Percentiles rank a stretch among this genome's conserved stretches.
Conservation (phyloP, 495 filamentous ascomycete genomes). For the Thozetella sp. region DNA sequence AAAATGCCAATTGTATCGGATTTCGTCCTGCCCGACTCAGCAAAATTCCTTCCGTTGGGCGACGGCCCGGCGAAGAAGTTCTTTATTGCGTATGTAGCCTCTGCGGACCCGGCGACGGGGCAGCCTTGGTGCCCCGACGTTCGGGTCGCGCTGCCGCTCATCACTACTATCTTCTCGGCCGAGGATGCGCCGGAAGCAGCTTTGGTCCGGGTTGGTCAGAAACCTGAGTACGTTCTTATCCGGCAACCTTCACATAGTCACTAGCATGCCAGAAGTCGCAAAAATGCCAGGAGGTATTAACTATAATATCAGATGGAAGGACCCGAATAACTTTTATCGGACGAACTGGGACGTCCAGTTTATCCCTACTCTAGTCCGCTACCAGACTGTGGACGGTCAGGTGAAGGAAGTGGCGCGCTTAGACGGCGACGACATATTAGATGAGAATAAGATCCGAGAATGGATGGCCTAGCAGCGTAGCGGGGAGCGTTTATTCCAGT, state of each 20-base stretch:
- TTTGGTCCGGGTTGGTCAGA: slow-evolving; percentile 1
- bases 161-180: neutral
- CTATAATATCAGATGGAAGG: neutral
- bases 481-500: no score
- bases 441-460: neutral
- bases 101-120: neutral
- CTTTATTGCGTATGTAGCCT: neutral
- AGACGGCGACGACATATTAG: neutral
- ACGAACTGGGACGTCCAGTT: neutral
- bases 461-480: no score
- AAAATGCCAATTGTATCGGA: neutral
- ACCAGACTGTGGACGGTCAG: neutral
- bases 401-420: slow-evolving; percentile 34
- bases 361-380: neutral
- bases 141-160: neutral
- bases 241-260: neutral
- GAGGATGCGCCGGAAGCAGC: neutral
- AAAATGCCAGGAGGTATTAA: neutral
- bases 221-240: neutral
- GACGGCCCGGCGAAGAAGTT: neutral
- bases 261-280: neutral
- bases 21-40: neutral
- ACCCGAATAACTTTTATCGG: neutral
- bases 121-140: slow-evolving; percentile 3
- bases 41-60: neutral